phyloP scores from a whole-genome alignment of 148 eudicot species.

The Rhododendron griersonianum region DNA sequence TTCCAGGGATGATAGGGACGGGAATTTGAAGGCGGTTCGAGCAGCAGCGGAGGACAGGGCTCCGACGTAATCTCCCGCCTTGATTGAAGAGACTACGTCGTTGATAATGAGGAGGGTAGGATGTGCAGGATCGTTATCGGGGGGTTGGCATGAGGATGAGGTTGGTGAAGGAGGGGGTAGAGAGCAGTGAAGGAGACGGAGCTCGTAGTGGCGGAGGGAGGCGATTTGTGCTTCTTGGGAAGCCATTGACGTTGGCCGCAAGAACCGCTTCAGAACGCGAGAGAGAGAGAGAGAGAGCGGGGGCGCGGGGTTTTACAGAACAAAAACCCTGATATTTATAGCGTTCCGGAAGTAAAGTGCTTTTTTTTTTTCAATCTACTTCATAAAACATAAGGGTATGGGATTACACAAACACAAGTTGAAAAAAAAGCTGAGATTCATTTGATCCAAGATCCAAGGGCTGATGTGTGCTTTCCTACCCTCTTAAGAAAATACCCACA shows the following conservation, averaged over 20 bases:
- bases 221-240: constrained; percentile 15
- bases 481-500: too few relatives aligned
- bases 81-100: constrained; percentile 38
- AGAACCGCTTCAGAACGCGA: background rate
- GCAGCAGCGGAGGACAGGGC: constrained; percentile 60
- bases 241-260: background rate
- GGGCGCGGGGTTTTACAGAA: background rate
- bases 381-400: too few relatives aligned
- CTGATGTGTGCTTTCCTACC: too few relatives aligned
- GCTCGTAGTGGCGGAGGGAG: constrained; percentile 51
- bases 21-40: constrained; percentile 24
- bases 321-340: too few relatives aligned
- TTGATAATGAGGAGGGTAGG: constrained; percentile 23
- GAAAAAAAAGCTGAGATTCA: too few relatives aligned
- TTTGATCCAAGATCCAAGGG: too few relatives aligned
- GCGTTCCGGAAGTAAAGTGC: too few relatives aligned
- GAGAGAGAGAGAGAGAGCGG: background rate
- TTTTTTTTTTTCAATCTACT: too few relatives aligned
- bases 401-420: too few relatives aligned
- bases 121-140: too few relatives aligned
- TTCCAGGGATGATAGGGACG: constrained; percentile 3
- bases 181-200: constrained; percentile 87
- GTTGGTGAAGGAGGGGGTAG: constrained; percentile 29
- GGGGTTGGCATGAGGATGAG: background rate
- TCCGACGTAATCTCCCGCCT: constrained; percentile 53